A percentile compares a stretch with the other conserved stretches of the same genome.
These are phyloP conservation scores for Lophium mytilinum DNA, from an alignment of 495 filamentous ascomycete genomes.

Conservation along the genomic window DNA sequence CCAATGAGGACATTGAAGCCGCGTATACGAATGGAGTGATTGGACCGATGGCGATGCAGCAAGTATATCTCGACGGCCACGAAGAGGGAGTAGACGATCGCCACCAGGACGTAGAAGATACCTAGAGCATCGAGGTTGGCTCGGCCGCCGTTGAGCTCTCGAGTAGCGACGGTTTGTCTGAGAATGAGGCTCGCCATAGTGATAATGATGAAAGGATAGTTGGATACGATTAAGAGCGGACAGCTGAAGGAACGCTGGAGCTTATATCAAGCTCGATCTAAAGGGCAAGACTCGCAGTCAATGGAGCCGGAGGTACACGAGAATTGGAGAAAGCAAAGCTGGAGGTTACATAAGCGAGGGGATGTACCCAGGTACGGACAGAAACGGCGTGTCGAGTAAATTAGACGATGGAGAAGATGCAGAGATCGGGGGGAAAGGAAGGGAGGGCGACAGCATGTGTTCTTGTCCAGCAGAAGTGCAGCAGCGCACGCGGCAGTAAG, in stretches of 20 bases:
- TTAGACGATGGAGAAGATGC: background rate
- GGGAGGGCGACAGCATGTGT: background rate
- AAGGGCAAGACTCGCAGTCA: background rate
- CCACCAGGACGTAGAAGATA: slow-evolving; percentile 38
- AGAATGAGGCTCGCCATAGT: slow-evolving; percentile 13
- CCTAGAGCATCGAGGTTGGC: slow-evolving; percentile 38
- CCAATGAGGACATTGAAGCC: slow-evolving; percentile 51
- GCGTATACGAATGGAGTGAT: slow-evolving; percentile 55
- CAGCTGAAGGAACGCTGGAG: background rate
- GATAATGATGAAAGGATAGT: slow-evolving; percentile 7
- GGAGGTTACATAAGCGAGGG: slow-evolving; percentile 9
- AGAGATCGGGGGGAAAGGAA: background rate
- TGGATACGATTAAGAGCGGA: background rate
- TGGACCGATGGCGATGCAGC: slow-evolving; percentile 47
- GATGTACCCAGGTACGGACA: background rate
- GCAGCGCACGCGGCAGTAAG: slow-evolving; percentile 8
- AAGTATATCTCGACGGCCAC: slow-evolving; percentile 46
- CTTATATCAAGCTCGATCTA: background rate
- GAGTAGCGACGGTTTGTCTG: background rate
- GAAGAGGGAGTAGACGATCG: slow-evolving; percentile 48
- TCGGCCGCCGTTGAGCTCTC: slow-evolving; percentile 11
- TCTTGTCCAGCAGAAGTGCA: slow-evolving; percentile 6
- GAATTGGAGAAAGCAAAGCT: background rate
- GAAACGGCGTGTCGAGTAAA: background rate
- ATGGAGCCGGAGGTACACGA: background rate